Conservation (phyloP, 768 basidiomycete genomes). For the Sporobolomyces pararoseus region DNA sequence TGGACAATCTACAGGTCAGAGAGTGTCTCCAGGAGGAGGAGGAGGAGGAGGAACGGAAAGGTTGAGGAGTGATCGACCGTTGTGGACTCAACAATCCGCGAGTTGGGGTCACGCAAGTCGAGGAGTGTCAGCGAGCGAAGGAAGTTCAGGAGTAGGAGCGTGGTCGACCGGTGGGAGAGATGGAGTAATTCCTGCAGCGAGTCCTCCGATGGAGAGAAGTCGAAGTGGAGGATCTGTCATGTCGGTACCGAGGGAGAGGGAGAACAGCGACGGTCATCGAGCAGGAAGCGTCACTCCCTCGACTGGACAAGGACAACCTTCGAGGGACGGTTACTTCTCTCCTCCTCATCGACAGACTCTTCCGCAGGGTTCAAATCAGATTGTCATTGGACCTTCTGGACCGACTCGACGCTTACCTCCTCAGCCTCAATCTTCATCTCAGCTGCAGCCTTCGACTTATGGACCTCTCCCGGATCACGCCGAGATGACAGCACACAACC, state of each 20-base stretch:
- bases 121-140: constrained; percentile 17
- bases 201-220: constrained; percentile 22
- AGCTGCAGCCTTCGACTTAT: neutral
- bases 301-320: neutral
- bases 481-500: constrained; percentile 10
- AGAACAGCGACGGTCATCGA: neutral
- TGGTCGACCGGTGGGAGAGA: neutral
- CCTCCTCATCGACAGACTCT: constrained; percentile 4
- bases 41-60: constrained; percentile 15
- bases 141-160: neutral
- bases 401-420: constrained; percentile 33
- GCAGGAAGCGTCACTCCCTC: neutral
- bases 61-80: constrained; percentile 24
- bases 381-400: constrained; percentile 25
- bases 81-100: constrained; percentile 7
- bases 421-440: constrained; percentile 9
- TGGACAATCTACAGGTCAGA: constrained; percentile 1
- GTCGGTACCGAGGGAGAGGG: neutral
- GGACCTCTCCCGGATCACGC: neutral
- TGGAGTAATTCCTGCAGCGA: neutral
- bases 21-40: constrained; percentile 6
- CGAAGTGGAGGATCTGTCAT: constrained; percentile 13
- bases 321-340: constrained; percentile 21
- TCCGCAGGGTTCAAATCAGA: constrained; percentile 13
- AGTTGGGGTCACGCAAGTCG: constrained; percentile 18